A percentile compares a stretch with the other conserved stretches of the same genome.
phyloP scores from a whole-genome alignment of 2,329 filamentous ascomycete species.

The Elsinoe ampelina region DNA sequence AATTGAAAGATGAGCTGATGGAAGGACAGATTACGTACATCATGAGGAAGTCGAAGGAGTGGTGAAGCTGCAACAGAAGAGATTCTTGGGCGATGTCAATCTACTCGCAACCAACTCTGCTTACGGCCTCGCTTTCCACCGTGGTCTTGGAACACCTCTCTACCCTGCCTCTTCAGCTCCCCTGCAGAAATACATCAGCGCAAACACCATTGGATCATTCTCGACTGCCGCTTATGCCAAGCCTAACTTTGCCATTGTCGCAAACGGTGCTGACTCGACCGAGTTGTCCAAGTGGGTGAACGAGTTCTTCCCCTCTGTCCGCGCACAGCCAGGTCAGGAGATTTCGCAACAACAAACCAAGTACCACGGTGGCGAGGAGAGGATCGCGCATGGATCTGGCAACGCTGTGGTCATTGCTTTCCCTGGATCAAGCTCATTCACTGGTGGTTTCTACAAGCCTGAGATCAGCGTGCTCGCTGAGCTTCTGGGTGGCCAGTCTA shows the following conservation, averaged over 20 bases:
- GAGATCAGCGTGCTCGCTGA: slow-evolving; percentile 80
- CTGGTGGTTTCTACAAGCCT: slow-evolving; percentile 69
- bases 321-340: slow-evolving; percentile 42
- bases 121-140: slow-evolving; percentile 84
- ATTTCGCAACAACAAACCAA: slow-evolving; percentile 59
- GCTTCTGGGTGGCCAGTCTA: slow-evolving; percentile 80
- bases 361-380: slow-evolving; percentile 94
- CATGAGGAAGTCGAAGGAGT: slow-evolving; percentile 75
- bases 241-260: slow-evolving; percentile 82
- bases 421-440: slow-evolving; percentile 73
- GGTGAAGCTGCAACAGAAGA: slow-evolving; percentile 69
- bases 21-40: slow-evolving; percentile 67
- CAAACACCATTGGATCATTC: slow-evolving; percentile 64
- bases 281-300: slow-evolving; percentile 82
- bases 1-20: slow-evolving; percentile 17
- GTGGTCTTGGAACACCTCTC: slow-evolving; percentile 72
- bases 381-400: slow-evolving; percentile 63
- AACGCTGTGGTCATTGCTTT: slow-evolving; percentile 87
- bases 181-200: slow-evolving; percentile 70
- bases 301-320: slow-evolving; percentile 76
- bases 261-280: slow-evolving; percentile 70
- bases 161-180: slow-evolving; percentile 63
- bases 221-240: slow-evolving; percentile 75
- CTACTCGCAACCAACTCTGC: slow-evolving; percentile 76
- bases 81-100: slow-evolving; percentile 52